Base-by-base conservation (phyloP, 2,329 filamentous ascomycete species). In the Botrytis galanthina region DNA sequence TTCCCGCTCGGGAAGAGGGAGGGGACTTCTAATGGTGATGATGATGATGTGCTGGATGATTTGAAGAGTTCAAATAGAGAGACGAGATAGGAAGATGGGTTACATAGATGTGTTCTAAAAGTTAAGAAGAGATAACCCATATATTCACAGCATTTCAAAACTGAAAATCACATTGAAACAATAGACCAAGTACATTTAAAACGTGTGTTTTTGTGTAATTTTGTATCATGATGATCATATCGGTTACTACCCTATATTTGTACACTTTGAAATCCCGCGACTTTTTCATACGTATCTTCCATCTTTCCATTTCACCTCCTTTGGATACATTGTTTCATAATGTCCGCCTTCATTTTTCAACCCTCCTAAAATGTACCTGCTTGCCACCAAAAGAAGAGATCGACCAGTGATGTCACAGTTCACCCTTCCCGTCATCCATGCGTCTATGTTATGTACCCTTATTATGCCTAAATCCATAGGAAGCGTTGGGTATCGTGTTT, bases 391-490 rank as follows among this genome's bases (percentile, higher is more conserved):
- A n/a, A 35, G 32, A 60, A 46, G 70, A 72, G 70, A 67, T 46
- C 70, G 67, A 67, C 60, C 60, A 72, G 70, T 72, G 70, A 72
- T 72, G 35, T 54, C 46, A 54, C 37, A 72, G 44, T 35, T 35
- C 70, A 57, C 46, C 29, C 59, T 44, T 71, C 26, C 37, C 12
- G 10, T 44, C 54, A 73, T 62, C 51, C 71, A 61, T 70, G 64
- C 71, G 44, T 73, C 66, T 73, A 73, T 73, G 66, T 42, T 62
- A 61, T 61, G 59, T 70, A 54, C n/a, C 71, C 71, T 42, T 61
- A 69, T 73, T 73, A 73, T 73, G 42, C 66, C 64, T 70, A 69
- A 73, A 70, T 54, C 54, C 66, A 62, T 70, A 73, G 62, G 54
- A 54, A 61, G 54, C 57, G 42, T 37, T 70, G 57, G 66, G 71